Conservation (phyloP, 441 rosid species). For the Jatropha podagrica region DNA sequence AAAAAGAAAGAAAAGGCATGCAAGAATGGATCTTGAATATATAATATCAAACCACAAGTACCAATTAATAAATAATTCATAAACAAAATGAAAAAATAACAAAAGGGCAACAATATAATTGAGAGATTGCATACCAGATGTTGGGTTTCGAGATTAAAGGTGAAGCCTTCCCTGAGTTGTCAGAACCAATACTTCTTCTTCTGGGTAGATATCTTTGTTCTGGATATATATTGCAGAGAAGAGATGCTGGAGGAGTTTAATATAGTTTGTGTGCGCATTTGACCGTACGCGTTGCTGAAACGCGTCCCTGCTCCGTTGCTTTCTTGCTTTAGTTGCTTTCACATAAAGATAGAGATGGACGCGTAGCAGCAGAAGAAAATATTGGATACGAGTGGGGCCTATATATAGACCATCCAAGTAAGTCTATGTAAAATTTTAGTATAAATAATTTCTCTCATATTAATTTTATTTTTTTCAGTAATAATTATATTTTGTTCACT, state of each 20-base stretch:
- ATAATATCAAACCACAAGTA: not conserved
- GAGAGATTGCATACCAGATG: not conserved
- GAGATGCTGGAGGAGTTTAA: not conserved
- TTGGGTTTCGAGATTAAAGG: not conserved
- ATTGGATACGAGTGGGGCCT: too few relatives aligned
- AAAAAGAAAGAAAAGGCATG: not conserved
- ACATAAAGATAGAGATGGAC: not conserved
- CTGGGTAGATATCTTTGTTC: not conserved
- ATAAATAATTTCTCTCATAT: too few relatives aligned
- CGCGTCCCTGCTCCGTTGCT: not conserved
- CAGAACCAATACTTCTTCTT: not conserved
- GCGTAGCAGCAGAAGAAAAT: not conserved
- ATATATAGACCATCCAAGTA: too few relatives aligned
- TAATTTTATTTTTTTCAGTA: too few relatives aligned
- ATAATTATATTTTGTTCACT: too few relatives aligned
- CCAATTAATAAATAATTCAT: not conserved
- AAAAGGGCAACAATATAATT: not conserved
- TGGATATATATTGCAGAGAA: not conserved
- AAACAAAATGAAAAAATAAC: constrained; percentile 3
- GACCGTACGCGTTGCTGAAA: constrained; percentile 21
- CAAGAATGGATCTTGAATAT: not conserved
- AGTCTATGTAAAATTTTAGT: too few relatives aligned
- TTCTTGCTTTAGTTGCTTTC: not conserved
- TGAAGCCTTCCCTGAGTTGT: not conserved
- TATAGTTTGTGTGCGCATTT: not conserved